Evolutionary conservation across 2,329 filamentous ascomycete species (phyloP).

Genomic region (Pseudogymnoascus sp.): DNA sequence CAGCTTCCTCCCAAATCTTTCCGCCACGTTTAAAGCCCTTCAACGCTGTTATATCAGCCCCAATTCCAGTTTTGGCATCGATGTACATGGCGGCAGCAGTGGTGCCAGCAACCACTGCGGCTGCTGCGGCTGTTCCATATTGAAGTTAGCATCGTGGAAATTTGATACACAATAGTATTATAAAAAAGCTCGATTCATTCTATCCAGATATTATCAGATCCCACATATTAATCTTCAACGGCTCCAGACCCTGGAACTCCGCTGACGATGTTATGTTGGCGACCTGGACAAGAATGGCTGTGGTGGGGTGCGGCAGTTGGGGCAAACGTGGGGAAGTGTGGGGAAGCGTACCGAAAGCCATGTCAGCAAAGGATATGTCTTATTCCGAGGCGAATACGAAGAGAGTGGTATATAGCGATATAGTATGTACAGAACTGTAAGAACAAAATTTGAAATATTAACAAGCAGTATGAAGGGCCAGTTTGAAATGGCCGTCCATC

Average conservation of each 20-base stretch:
- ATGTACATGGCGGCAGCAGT: slow-evolving; percentile 48
- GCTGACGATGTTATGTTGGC: neutral
- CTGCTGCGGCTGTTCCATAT: slow-evolving; percentile 16
- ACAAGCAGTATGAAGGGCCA: neutral
- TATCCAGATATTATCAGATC: neutral
- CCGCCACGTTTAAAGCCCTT: slow-evolving; percentile 33
- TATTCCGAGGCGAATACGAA: neutral
- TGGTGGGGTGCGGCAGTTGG: neutral
- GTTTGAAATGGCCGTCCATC: neutral
- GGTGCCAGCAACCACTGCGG: slow-evolving; percentile 26
- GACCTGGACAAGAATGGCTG: neutral
- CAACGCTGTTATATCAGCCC: slow-evolving; percentile 49
- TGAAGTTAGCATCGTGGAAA: neutral
- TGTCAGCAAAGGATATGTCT: neutral
- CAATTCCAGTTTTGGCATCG: slow-evolving; percentile 60
- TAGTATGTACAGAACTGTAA: neutral
- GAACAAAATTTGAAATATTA: neutral
- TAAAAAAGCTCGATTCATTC: neutral
- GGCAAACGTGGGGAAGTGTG: slow-evolving; percentile 5
- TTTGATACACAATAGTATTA: neutral
- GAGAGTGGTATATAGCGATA: neutral
- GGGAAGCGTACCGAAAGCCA: neutral
- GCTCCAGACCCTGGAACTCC: neutral
- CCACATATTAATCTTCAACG: neutral
- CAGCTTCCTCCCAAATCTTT: slow-evolving; percentile 38